Evolutionary conservation across 257 asterid genomes (phyloP), one percentile per base, ranked within the genome.

Genomic region (Nicotiana otophora): DNA sequence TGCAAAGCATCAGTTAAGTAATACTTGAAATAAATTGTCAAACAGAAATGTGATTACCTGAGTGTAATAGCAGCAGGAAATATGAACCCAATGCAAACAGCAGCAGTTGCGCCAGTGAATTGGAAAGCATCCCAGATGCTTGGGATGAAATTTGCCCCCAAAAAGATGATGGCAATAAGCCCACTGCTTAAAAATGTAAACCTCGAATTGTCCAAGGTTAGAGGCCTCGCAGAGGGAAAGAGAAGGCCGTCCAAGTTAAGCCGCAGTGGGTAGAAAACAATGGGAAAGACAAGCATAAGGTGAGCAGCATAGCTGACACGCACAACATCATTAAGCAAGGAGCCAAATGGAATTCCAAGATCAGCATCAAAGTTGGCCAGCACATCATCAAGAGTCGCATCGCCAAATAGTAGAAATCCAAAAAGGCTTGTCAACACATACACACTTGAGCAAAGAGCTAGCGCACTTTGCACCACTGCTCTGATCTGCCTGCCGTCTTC

Each of bases 121-220:
- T 95, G 98, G 90, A 95, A 95, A 62, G 97, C 98, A 39, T 95
- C 97, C 98, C 98, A 95, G 77, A 95, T 95, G 91, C 93, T 95
- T 10, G 98, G 98, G 67, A 95, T 93, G 88, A 91, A 95, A 85
- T 91, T 95, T 19, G 98, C 98, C 42, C 94, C 98, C 48, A 93
- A 78, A 83, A 90, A 93, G 64, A 91, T 84, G 67, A 90, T 85
- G 28, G 79, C 80, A 31, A 93, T 86, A 60, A 95, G 93, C 80
- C 94, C 97, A 58, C 48, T 57, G 82, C 95, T 95, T 81, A 93
- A 83, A 10, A 84, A 82, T 16, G 94, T 89, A 82, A 95, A 95
- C 81, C 98, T 89, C 83, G 58, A 8, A 85, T 88, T 92, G 65
- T 92, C 91, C 26, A 89, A 74, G 61, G 88, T 79, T 90, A 95